Percentiles rank a stretch among this genome's conserved stretches.
phyloP scores from a whole-genome alignment of 2,329 filamentous ascomycete genomes.

The Stagonosporopsis rhizophila region DNA sequence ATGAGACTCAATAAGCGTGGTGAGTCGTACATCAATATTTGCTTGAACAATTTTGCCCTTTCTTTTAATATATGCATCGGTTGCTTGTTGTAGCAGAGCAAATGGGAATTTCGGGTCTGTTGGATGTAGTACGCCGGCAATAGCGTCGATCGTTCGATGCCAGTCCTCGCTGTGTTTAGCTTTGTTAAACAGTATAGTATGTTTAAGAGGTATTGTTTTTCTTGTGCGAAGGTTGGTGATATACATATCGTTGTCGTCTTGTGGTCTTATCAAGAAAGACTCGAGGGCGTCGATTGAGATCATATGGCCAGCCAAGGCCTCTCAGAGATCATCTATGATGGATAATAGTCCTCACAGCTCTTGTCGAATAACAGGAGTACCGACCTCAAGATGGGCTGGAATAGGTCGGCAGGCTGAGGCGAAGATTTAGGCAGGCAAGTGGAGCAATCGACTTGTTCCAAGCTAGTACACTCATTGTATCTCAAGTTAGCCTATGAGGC shows the following conservation, averaged over 20 bases:
- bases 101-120: conserved; percentile 37
- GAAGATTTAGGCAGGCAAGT: background rate
- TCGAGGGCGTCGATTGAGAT: conserved; percentile 8
- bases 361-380: background rate
- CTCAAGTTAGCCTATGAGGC: conserved; percentile 1
- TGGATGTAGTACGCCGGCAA: conserved; percentile 32
- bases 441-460: background rate
- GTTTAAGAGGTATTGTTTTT: conserved; percentile 25
- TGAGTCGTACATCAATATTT: conserved; percentile 33
- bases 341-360: too few relatives aligned
- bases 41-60: conserved; percentile 38
- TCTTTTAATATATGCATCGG: conserved; percentile 40
- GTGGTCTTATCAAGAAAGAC: background rate
- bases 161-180: conserved; percentile 40
- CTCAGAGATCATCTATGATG: background rate
- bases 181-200: conserved; percentile 30
- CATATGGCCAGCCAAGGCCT: background rate
- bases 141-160: conserved; percentile 36
- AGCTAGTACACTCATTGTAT: background rate
- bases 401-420: background rate
- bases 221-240: conserved; percentile 20
- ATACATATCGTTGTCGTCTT: conserved; percentile 19
- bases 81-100: conserved; percentile 28
- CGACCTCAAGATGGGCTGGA: background rate
- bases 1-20: conserved; percentile 29